A percentile compares a stretch with the other conserved stretches of the same genome.
phyloP scores from a whole-genome alignment of 495 filamentous ascomycete genomes.

The Hyaloscypha bicolor region DNA sequence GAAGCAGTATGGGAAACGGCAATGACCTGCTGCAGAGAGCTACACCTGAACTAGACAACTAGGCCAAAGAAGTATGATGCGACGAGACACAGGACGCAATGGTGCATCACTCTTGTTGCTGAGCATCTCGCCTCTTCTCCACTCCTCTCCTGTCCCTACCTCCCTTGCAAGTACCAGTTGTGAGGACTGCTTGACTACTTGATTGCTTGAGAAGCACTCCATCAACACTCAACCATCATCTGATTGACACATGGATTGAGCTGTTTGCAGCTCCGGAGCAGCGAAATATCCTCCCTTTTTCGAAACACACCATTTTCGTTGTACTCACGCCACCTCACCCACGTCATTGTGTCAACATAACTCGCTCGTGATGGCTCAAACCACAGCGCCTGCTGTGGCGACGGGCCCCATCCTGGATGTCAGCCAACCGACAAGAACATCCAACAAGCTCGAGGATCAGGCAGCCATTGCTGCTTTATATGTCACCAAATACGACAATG shows the following conservation, averaged over 20 bases:
- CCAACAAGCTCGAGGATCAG: conserved; percentile 34
- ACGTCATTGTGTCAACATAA: neutral
- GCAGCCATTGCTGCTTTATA: conserved; percentile 47
- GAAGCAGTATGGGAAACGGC: no score
- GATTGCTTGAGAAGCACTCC: neutral
- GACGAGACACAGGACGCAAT: no score
- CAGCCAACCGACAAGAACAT: neutral
- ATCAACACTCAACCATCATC: neutral
- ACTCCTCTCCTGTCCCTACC: no score
- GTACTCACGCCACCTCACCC: neutral
- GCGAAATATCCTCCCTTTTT: no score
- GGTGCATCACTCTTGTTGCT: no score
- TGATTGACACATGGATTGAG: neutral
- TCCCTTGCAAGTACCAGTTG: neutral
- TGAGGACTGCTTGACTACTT: neutral
- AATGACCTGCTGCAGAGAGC: no score
- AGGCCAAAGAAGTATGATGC: no score
- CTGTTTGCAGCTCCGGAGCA: neutral
- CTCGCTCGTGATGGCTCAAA: conserved; percentile 14
- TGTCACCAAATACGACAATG: conserved; percentile 32
- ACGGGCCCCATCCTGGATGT: conserved; percentile 19
- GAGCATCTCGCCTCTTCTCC: no score
- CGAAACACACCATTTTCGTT: neutral
- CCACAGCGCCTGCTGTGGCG: conserved; percentile 13
- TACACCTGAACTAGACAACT: no score